Base-by-base conservation (phyloP, 768 basidiomycete genomes). In the Lentinula lateritia region DNA sequence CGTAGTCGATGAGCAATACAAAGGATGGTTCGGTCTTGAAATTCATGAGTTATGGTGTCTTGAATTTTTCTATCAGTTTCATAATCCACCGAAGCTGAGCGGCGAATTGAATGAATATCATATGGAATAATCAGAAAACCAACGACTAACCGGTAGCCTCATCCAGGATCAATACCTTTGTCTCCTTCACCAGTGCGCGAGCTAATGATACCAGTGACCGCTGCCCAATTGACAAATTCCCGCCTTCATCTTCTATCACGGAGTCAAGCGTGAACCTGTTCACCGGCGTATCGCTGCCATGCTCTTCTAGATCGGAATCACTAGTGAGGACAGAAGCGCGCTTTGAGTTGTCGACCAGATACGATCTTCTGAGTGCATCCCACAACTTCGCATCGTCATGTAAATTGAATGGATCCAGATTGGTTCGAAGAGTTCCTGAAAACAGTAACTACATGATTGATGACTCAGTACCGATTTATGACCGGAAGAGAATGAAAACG, bases 41-140 rank as follows among this genome's bases (percentile, higher is more conserved):
- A 98, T 76, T 90, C 89, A 53, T 79, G 78, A 1, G 91, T 82
- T 64, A 98, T 96, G 5, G 95, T 96, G 64, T 90, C 83, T 70
- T 97, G 95, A 62, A 98, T 94, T 71, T 91, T 92, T 61, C 86
- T 77, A 75, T 97, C 95, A 0, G 93, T 95, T 73, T 92, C 92
- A 66, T 88, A 90, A 66, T 94, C 92, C 34, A 94, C 91, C 10
- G 89, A 90, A n/a, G 91, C 91, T 83, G 60, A 13, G 41, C 46
- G 39, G 16, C 3, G 15, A 42, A 34, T 3, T 23, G 23, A 54
- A 42, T 53, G 36, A 61, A 61, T 58, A 60, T 62, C 54, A 41
- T 36, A 46, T 5, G 45, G 23, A 6, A 28, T 28, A 12, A 16
- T 34, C 32, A 57, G 1, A 16, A 62, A 5, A 50, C 48, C 28